Evolutionary conservation across 352 stramenopile species (phyloP).

Genomic region (Phytophthora cryptogea): DNA sequence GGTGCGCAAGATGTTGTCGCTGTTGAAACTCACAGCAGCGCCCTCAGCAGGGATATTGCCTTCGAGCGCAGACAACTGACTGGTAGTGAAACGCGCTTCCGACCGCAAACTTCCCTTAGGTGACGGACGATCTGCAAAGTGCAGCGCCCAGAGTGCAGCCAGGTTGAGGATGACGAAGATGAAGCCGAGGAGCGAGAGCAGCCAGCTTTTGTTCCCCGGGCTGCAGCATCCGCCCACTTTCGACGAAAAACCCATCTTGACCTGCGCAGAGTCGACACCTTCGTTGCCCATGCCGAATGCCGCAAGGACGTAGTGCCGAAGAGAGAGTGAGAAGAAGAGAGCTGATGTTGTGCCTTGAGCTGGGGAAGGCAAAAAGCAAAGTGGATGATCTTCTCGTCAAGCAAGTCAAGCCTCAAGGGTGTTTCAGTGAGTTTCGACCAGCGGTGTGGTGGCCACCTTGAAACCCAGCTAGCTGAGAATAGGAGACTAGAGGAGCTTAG

Average conservation of each 20-base stretch:
- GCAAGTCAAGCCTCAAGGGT: neutral
- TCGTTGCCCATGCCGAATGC: constrained; percentile 35
- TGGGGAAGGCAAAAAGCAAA: constrained; percentile 28
- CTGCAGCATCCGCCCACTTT: constrained; percentile 6
- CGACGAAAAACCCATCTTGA: constrained; percentile 37
- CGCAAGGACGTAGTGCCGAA: constrained; percentile 1
- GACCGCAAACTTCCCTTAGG: constrained; percentile 24
- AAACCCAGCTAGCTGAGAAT: constrained; percentile 13
- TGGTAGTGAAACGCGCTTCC: constrained; percentile 48
- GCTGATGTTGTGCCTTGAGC: constrained; percentile 18
- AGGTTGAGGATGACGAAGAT: constrained; percentile 68
- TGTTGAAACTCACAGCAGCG: constrained; percentile 48
- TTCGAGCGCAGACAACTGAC: constrained; percentile 28
- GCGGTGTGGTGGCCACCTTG: neutral
- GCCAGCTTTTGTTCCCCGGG: constrained; percentile 12
- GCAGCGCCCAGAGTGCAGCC: constrained; percentile 61
- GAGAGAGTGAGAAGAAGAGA: constrained; percentile 1
- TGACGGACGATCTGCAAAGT: constrained; percentile 56
- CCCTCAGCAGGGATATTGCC: constrained; percentile 26
- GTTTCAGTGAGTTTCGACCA: neutral
- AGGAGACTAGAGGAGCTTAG: constrained; percentile 2
- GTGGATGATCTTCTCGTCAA: constrained; percentile 3
- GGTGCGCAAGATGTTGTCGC: constrained; percentile 41
- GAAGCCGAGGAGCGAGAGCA: constrained; percentile 43
- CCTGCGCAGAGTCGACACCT: constrained; percentile 45